These are phyloP conservation scores for Aspergillus hancockii DNA, from an alignment of 495 filamentous ascomycete species.

Conservation along the genomic window DNA sequence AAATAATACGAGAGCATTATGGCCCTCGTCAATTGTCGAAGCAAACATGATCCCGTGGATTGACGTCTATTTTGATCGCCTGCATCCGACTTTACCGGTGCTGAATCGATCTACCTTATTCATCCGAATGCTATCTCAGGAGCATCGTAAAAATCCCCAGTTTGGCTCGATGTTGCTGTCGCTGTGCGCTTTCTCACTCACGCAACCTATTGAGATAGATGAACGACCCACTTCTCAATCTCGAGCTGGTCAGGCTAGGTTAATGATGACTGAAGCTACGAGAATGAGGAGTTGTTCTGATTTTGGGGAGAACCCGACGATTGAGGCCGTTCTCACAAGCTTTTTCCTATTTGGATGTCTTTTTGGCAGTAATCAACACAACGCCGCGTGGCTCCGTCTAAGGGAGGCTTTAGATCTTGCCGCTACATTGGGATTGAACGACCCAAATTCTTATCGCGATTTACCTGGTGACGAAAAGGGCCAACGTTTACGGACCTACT, in stretches of 20 bases:
- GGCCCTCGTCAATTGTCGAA: constrained; percentile 42
- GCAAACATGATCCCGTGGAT: constrained; percentile 58
- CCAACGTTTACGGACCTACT: constrained; percentile 46
- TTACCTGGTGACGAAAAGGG: constrained; percentile 47
- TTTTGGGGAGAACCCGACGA: constrained; percentile 70
- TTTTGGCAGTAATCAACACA: constrained; percentile 64
- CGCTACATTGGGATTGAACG: constrained; percentile 58
- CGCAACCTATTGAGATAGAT: constrained; percentile 69
- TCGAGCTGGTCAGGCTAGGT: constrained; percentile 53
- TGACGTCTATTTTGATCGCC: constrained; percentile 80
- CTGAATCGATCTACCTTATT: constrained; percentile 63
- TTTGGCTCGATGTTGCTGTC: constrained; percentile 67
- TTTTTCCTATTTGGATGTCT: constrained; percentile 79
- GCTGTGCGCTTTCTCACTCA: constrained; percentile 80
- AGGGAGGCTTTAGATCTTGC: constrained; percentile 60
- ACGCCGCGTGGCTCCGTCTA: constrained; percentile 59
- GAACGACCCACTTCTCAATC: constrained; percentile 43
- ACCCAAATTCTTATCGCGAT: constrained; percentile 51
- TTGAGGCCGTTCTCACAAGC: constrained; percentile 71
- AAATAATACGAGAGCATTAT: constrained; percentile 25
- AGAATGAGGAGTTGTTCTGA: constrained; percentile 75
- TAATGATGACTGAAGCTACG: constrained; percentile 73
- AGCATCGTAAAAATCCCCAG: constrained; percentile 69
- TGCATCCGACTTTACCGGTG: constrained; percentile 81
- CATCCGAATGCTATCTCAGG: constrained; percentile 59